A percentile compares a stretch with the other conserved stretches of the same genome.
These are phyloP conservation scores for Exophiala calicioides DNA, from an alignment of 2,329 filamentous ascomycete species.

Conservation along the genomic window DNA sequence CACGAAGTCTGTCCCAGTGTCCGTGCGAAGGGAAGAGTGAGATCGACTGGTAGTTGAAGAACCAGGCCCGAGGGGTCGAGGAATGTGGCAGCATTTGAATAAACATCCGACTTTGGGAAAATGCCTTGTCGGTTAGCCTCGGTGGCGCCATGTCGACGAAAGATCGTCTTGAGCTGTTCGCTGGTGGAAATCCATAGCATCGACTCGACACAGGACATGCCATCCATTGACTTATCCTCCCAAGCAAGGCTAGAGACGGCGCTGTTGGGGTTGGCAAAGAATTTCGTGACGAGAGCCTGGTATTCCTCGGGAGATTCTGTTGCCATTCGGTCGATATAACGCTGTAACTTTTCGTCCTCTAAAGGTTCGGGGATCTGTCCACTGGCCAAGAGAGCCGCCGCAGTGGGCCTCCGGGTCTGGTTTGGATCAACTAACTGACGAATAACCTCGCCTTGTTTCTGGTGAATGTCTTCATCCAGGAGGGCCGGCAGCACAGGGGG, in stretches of 20 bases:
- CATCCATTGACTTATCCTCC: conserved; percentile 24
- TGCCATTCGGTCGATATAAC: conserved; percentile 76
- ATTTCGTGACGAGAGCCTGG: conserved; percentile 20
- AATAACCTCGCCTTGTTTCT: conserved; percentile 72
- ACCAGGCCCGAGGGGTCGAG: conserved; percentile 77
- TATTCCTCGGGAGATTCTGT: conserved; percentile 78
- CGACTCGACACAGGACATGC: conserved; percentile 52
- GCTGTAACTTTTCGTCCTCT: conserved; percentile 85
- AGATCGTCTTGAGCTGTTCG: conserved; percentile 72
- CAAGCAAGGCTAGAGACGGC: conserved; percentile 26
- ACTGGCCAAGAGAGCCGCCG: conserved; percentile 77
- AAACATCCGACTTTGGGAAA: conserved; percentile 80
- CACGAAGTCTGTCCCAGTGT: conserved; percentile 71
- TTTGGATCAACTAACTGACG: conserved; percentile 77
- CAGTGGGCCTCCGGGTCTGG: conserved; percentile 79
- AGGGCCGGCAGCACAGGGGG: conserved; percentile 68
- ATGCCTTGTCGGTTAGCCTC: conserved; percentile 73
- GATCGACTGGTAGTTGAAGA: conserved; percentile 88
- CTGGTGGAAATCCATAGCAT: conserved; percentile 74
- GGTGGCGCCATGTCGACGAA: conserved; percentile 84
- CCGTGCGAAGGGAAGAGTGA: conserved; percentile 85
- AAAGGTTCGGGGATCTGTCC: conserved; percentile 87
- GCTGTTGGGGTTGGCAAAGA: conserved; percentile 23
- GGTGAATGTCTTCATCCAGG: conserved; percentile 55
- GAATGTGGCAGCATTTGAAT: conserved; percentile 71